Percentiles rank a stretch among this genome's conserved stretches.
phyloP scores from a whole-genome alignment of 1,284 basidiomycete species.

The Cystobasidiaceae sp. region DNA sequence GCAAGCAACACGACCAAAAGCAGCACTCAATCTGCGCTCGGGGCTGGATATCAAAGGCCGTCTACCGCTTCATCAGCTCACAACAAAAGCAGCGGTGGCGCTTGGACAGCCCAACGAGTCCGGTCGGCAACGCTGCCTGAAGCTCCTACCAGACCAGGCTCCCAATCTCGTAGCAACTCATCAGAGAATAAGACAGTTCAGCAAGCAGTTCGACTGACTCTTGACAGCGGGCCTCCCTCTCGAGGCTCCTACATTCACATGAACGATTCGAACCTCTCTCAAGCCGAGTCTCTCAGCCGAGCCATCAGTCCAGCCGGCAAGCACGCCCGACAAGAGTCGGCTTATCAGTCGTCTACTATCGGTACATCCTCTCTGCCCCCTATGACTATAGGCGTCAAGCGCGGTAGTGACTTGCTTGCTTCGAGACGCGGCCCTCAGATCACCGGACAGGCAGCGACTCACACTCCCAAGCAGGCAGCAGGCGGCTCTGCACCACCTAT shows the following conservation, averaged over 20 bases:
- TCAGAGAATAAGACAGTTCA: neutral
- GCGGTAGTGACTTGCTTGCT: slow-evolving; percentile 13
- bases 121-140: too few species aligned
- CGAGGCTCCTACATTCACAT: slow-evolving; percentile 14
- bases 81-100: too few species aligned
- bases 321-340: slow-evolving; percentile 1
- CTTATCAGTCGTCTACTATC: slow-evolving; percentile 6
- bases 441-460: neutral
- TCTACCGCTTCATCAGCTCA: neutral
- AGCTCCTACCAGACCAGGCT: too few species aligned
- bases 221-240: too few species aligned
- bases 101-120: too few species aligned
- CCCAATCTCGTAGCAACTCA: too few species aligned
- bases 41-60: neutral
- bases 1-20: neutral
- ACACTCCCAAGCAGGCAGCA: neutral
- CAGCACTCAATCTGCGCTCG: neutral
- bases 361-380: slow-evolving; percentile 9
- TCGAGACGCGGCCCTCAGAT: slow-evolving; percentile 14
- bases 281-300: neutral
- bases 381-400: slow-evolving; percentile 24
- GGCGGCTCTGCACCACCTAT: slow-evolving; percentile 16
- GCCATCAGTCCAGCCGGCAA: neutral
- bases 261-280: neutral
- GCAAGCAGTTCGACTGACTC: neutral